phyloP scores from a whole-genome alignment of 345 rosid species.

The Leavenworthia alabamica region DNA sequence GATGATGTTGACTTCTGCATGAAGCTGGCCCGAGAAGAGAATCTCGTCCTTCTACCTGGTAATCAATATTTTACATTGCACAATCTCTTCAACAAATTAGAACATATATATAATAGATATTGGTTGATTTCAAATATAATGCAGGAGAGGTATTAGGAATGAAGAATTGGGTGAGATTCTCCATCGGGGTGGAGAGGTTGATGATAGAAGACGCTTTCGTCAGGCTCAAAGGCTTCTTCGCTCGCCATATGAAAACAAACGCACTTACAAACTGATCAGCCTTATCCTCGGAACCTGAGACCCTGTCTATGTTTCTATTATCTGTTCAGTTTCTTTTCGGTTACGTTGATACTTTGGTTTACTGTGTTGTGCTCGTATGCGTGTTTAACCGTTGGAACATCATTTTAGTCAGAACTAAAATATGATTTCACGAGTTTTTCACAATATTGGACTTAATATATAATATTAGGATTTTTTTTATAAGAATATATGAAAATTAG shows the following conservation, averaged over 20 bases:
- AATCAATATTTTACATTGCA: not conserved
- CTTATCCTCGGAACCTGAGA: not conserved
- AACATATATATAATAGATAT: not conserved
- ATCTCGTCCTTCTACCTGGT: slow-evolving; percentile 66
- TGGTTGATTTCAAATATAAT: slow-evolving; percentile 3
- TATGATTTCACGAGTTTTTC: not conserved
- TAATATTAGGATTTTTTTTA: not conserved
- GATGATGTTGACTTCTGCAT: slow-evolving; percentile 55
- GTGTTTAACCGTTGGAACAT: not conserved
- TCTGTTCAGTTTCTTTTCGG: not conserved
- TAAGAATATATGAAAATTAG: not conserved
- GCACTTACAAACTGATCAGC: not conserved
- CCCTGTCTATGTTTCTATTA: not conserved
- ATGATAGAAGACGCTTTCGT: slow-evolving; percentile 49
- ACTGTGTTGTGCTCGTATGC: not conserved
- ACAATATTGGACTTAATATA: not conserved
- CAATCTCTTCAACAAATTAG: not conserved
- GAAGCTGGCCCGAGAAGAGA: slow-evolving; percentile 60
- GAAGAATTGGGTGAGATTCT: slow-evolving; percentile 58
- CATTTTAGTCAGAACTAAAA: not conserved
- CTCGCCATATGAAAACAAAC: slow-evolving; percentile 35
- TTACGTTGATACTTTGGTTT: not conserved
- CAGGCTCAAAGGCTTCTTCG: slow-evolving; percentile 50
- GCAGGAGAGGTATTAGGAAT: slow-evolving; percentile 52
- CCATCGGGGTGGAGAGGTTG: slow-evolving; percentile 48